Conservation (phyloP, 108 stramenopile genomes). For the Tribonema minus region DNA sequence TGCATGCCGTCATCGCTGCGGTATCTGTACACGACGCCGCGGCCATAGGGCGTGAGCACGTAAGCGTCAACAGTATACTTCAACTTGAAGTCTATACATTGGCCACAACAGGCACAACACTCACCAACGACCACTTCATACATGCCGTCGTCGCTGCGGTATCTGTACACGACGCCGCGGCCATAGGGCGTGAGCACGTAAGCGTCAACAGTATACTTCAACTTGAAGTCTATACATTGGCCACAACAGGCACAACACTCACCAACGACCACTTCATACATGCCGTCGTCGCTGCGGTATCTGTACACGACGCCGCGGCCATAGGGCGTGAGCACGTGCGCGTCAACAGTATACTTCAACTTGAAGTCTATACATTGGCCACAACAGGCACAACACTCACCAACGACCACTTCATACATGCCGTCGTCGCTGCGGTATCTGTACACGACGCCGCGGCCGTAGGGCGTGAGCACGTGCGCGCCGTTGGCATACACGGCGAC, state of each 20-base stretch:
- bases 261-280: constrained; percentile 57
- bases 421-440: constrained; percentile 47
- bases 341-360: too few relatives aligned
- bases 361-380: too few relatives aligned
- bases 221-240: too few relatives aligned
- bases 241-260: too few relatives aligned
- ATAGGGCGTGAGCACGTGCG: constrained; percentile 48
- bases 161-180: constrained; percentile 39
- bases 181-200: constrained; percentile 52
- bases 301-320: constrained; percentile 43
- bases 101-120: too few relatives aligned
- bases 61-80: too few relatives aligned
- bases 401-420: constrained; percentile 53
- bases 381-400: too few relatives aligned
- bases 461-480: constrained; percentile 44
- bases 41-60: constrained; percentile 48
- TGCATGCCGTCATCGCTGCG: constrained; percentile 48
- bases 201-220: too few relatives aligned
- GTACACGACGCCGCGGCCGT: constrained; percentile 42
- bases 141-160: constrained; percentile 44
- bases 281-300: constrained; percentile 46
- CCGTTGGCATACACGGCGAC: constrained; percentile 24
- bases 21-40: constrained; percentile 45
- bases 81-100: too few relatives aligned
- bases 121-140: too few relatives aligned